Percentiles rank a stretch among this genome's conserved stretches.
Evolutionary conservation across 345 rosid genomes (phyloP).

Genomic region (Xanthoceras sorbifolium): DNA sequence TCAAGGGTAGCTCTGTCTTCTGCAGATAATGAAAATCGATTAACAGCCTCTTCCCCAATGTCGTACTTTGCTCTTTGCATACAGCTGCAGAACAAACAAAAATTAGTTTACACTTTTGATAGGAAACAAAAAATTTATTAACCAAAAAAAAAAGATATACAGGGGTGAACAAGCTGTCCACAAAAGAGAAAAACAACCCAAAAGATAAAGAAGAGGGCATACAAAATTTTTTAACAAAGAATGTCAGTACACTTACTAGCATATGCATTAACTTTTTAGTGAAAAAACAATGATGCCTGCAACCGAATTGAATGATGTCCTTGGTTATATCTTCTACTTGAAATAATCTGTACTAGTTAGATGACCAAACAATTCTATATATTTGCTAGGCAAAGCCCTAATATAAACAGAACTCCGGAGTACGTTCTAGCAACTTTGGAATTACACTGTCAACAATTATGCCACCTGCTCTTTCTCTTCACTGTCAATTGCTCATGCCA

Average conservation of each 20-base stretch:
- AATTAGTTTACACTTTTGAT: not conserved
- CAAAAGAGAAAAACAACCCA: not conserved
- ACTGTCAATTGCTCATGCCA: not conserved
- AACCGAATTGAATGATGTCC: not conserved
- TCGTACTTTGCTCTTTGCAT: slow-evolving; percentile 95
- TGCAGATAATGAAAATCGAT: slow-evolving; percentile 87
- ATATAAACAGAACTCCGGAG: not conserved
- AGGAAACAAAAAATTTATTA: not conserved
- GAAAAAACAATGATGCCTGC: slow-evolving; percentile 2
- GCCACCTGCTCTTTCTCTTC: not conserved
- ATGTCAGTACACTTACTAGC: slow-evolving; percentile 12
- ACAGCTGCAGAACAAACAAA: slow-evolving; percentile 60
- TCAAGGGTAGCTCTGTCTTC: slow-evolving; percentile 98
- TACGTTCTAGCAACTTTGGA: too few species aligned
- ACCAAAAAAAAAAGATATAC: too few species aligned
- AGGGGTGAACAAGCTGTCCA: not conserved
- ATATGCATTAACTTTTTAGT: not conserved
- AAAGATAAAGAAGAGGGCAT: not conserved
- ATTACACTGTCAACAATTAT: too few species aligned
- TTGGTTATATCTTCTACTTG: not conserved
- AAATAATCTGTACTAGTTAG: not conserved
- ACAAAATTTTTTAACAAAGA: not conserved
- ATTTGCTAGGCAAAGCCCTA: not conserved
- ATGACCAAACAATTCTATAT: not conserved
- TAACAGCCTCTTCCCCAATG: slow-evolving; percentile 93